These are phyloP conservation scores for Hypoxylon lienhwacheense DNA, from an alignment of 495 filamentous ascomycete species.

Conservation along the genomic window DNA sequence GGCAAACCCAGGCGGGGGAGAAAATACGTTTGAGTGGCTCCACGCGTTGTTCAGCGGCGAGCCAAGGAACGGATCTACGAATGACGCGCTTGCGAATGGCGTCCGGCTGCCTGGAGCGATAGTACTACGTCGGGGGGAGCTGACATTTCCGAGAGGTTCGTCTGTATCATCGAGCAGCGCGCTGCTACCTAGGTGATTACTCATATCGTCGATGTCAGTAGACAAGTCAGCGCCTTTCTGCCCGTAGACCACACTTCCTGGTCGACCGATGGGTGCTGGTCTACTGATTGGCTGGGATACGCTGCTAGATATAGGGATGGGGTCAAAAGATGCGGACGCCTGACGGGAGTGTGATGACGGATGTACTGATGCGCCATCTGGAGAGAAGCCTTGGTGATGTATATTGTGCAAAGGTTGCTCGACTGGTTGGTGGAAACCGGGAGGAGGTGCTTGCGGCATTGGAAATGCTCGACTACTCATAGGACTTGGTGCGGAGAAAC, in stretches of 20 bases:
- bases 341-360: constrained; percentile 49
- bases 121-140: constrained; percentile 31
- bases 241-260: constrained; percentile 67
- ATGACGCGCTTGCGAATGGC: constrained; percentile 24
- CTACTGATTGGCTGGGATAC: constrained; percentile 67
- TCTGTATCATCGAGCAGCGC: constrained; percentile 86
- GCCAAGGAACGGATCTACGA: constrained; percentile 39
- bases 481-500: constrained; percentile 57
- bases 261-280: constrained; percentile 86
- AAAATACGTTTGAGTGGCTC: constrained; percentile 35
- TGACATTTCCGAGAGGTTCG: constrained; percentile 37
- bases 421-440: constrained; percentile 56
- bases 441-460: constrained; percentile 60
- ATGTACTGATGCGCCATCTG: constrained; percentile 41
- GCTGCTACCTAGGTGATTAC: constrained; percentile 85
- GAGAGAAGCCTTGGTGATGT: constrained; percentile 39
- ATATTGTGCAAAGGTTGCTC: constrained; percentile 46
- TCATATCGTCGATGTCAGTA: constrained; percentile 66
- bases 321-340: constrained; percentile 50
- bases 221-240: constrained; percentile 47
- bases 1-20: constrained; percentile 36
- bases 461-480: constrained; percentile 67
- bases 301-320: constrained; percentile 27
- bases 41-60: constrained; percentile 33
- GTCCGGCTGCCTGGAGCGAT: constrained; percentile 37